A percentile compares a stretch with the other conserved stretches of the same genome.
Evolutionary conservation across 805 yeast species (phyloP).

Genomic region (Saccharomyces cerevisiae): DNA sequence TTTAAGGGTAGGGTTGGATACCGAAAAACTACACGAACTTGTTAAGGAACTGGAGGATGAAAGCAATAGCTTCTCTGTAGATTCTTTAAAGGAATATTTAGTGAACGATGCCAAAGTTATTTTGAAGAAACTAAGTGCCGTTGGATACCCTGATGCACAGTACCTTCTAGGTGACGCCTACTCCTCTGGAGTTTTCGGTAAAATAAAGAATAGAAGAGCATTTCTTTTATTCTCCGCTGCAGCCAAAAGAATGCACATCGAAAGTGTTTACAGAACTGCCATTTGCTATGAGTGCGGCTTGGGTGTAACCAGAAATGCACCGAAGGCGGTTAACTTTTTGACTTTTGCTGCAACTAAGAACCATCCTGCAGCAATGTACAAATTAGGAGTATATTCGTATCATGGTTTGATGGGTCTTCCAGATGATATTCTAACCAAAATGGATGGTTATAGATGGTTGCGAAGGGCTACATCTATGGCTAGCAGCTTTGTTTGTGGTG

Average conservation of each 20-base stretch:
- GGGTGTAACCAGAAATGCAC: conserved; percentile 79
- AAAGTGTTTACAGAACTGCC: conserved; percentile 82
- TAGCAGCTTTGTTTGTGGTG: conserved; percentile 67
- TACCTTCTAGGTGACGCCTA: conserved; percentile 80
- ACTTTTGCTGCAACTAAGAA: conserved; percentile 78
- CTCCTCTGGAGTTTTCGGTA: conserved; percentile 73
- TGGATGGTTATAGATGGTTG: conserved; percentile 84
- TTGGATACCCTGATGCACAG: conserved; percentile 80
- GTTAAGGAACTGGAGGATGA: neutral
- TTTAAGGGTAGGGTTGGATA: conserved; percentile 71
- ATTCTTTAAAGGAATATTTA: conserved; percentile 39
- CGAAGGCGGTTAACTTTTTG: conserved; percentile 71
- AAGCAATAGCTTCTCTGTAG: neutral
- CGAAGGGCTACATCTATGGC: conserved; percentile 76
- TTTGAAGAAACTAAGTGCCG: conserved; percentile 59
- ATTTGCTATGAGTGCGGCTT: conserved; percentile 86
- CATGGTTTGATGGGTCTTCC: conserved; percentile 74
- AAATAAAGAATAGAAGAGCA: conserved; percentile 67
- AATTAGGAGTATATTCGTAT: conserved; percentile 77
- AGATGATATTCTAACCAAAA: conserved; percentile 55
- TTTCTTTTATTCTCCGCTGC: conserved; percentile 70
- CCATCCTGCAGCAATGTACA: conserved; percentile 91
- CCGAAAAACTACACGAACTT: conserved; percentile 26
- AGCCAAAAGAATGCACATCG: conserved; percentile 84
- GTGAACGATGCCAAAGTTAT: conserved; percentile 66